Evolutionary conservation across 2,329 filamentous ascomycete species (phyloP).

Genomic region (Penicillium italicum): DNA sequence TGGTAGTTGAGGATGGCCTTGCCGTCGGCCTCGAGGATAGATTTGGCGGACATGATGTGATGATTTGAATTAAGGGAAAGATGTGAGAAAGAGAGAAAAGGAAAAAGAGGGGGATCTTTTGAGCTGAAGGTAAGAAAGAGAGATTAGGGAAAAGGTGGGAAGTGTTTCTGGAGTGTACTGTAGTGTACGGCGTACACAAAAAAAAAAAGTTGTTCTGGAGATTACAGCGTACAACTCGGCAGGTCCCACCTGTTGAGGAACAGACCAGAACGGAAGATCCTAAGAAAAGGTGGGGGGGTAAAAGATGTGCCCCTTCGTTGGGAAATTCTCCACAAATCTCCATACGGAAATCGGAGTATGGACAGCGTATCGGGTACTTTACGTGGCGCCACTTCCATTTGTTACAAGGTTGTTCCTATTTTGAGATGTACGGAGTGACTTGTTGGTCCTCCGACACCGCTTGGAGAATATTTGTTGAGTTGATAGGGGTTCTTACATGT

Average conservation of each 20-base stretch:
- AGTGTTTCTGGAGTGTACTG: constrained; percentile 22
- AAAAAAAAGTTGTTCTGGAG: constrained; percentile 26
- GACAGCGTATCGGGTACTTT: background rate
- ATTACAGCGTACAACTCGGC: constrained; percentile 28
- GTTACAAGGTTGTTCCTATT: background rate
- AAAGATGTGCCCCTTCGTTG: constrained; percentile 6
- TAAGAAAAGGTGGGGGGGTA: constrained; percentile 4
- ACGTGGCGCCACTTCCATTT: background rate
- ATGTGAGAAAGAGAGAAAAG: constrained; percentile 11
- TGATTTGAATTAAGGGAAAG: constrained; percentile 1
- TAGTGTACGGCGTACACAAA: constrained; percentile 22
- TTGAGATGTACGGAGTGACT: background rate
- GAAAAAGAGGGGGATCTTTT: constrained; percentile 24
- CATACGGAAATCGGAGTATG: background rate
- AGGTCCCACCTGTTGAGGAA: constrained; percentile 22
- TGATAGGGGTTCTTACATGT: too few species aligned
- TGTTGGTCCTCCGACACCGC: background rate
- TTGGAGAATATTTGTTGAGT: constrained; percentile 9
- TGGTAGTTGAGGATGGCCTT: constrained; percentile 99
- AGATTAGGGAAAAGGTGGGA: constrained; percentile 14
- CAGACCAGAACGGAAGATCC: constrained; percentile 8
- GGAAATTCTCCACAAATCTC: constrained; percentile 3
- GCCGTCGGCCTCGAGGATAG: constrained; percentile 97
- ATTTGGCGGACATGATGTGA: constrained; percentile 82
- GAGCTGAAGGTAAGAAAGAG: constrained; percentile 15